Percentiles rank a stretch among this genome's conserved stretches.
phyloP scores from a whole-genome alignment of 169 alveolate species.

The Eimeria maxima region DNA sequence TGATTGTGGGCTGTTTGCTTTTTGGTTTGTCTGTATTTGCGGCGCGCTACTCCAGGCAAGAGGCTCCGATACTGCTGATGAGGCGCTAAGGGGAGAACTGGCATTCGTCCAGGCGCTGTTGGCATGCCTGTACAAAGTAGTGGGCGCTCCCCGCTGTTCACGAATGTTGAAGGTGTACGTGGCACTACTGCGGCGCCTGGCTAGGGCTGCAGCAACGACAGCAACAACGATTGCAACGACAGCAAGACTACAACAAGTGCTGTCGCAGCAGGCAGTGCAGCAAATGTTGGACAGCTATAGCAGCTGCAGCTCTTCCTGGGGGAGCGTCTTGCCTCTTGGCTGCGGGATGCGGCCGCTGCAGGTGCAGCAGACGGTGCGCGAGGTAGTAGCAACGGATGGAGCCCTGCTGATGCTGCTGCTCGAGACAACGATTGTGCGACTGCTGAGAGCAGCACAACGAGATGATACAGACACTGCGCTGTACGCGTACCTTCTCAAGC shows the following conservation, averaged over 20 bases:
- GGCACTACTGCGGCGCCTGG: constrained; percentile 68
- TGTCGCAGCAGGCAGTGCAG: constrained; percentile 59
- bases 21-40: background rate
- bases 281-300: background rate
- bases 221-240: constrained; percentile 19
- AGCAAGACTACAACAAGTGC: constrained; percentile 24
- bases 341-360: constrained; percentile 42
- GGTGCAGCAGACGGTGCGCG: constrained; percentile 33
- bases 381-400: constrained; percentile 41
- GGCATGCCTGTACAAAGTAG: constrained; percentile 29
- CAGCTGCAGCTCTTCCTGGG: constrained; percentile 53
- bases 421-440: constrained; percentile 16
- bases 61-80: constrained; percentile 20
- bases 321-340: constrained; percentile 45
- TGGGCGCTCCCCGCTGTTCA: constrained; percentile 34
- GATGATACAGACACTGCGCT: constrained; percentile 36
- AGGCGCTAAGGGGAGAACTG: constrained; percentile 17
- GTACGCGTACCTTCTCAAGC: constrained; percentile 58
- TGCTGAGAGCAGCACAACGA: constrained; percentile 48
- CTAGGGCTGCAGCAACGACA: constrained; percentile 47
- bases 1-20: background rate
- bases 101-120: constrained; percentile 38
- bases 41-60: background rate
- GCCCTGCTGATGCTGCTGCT: constrained; percentile 2
- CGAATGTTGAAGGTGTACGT: constrained; percentile 33